phyloP scores from a whole-genome alignment of 2,329 filamentous ascomycete genomes.

The Alternaria panax region DNA sequence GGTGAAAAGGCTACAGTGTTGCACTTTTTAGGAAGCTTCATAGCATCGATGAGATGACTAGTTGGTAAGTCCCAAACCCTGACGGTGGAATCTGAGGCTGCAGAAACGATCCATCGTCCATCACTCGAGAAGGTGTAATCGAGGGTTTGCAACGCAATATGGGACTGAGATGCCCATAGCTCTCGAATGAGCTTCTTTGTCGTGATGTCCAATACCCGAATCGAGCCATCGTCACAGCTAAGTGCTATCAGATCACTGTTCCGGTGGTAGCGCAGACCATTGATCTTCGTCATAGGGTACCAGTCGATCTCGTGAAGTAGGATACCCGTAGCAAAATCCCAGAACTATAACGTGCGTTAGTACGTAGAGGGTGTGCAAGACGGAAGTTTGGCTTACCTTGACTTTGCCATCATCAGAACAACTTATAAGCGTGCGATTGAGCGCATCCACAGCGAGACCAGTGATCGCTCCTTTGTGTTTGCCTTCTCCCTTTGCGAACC shows the following conservation, averaged over 20 bases:
- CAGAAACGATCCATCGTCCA: slow-evolving; percentile 90
- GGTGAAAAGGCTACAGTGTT: slow-evolving; percentile 86
- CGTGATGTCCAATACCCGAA: slow-evolving; percentile 88
- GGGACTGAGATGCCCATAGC: slow-evolving; percentile 73
- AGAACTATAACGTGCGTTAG: slow-evolving; percentile 66
- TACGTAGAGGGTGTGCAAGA: neutral
- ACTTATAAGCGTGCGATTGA: slow-evolving; percentile 86
- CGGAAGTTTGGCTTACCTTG: slow-evolving; percentile 61
- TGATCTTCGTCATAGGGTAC: slow-evolving; percentile 78
- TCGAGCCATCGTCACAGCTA: slow-evolving; percentile 85
- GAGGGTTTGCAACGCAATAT: slow-evolving; percentile 41
- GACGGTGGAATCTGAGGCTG: slow-evolving; percentile 79
- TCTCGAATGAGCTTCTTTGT: slow-evolving; percentile 92
- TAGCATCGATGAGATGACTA: slow-evolving; percentile 91
- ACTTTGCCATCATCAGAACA: slow-evolving; percentile 90
- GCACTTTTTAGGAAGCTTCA: slow-evolving; percentile 79
- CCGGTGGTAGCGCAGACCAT: slow-evolving; percentile 79
- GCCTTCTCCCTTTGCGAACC: slow-evolving; percentile 62
- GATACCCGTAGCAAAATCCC: slow-evolving; percentile 88
- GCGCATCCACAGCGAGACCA: slow-evolving; percentile 84
- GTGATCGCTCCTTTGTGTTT: slow-evolving; percentile 85
- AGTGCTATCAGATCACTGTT: slow-evolving; percentile 86
- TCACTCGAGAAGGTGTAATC: slow-evolving; percentile 79
- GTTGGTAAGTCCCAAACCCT: slow-evolving; percentile 96
- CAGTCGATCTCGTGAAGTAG: slow-evolving; percentile 84